phyloP scores from a whole-genome alignment of 2,329 filamentous ascomycete genomes.

The Chaetomium sp. region DNA sequence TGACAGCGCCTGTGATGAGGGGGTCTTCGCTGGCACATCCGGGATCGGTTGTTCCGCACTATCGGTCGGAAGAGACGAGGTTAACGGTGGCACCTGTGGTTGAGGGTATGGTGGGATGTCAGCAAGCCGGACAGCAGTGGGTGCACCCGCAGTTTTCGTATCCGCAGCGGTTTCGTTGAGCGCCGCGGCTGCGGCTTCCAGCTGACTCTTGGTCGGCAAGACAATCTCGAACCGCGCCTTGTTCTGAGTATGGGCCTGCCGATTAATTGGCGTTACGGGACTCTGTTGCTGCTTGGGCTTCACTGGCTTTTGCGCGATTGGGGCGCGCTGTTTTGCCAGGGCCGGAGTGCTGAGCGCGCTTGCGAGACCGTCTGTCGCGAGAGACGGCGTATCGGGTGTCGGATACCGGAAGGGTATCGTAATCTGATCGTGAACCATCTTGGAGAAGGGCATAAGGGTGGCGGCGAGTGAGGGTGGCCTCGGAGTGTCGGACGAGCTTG shows the following conservation, averaged over 20 bases:
- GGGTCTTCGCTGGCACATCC: constrained; percentile 9
- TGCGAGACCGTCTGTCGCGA: constrained; percentile 37
- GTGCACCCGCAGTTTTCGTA: background rate
- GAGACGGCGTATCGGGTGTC: constrained; percentile 41
- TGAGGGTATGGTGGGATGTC: background rate
- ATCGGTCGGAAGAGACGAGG: constrained; percentile 31
- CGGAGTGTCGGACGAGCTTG: constrained; percentile 29
- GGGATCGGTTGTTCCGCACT: background rate
- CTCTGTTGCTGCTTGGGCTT: constrained; percentile 29
- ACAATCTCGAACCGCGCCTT: constrained; percentile 50
- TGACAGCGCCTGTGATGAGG: constrained; percentile 26
- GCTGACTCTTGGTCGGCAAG: constrained; percentile 48
- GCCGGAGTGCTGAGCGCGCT: constrained; percentile 31
- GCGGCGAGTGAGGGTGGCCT: constrained; percentile 41
- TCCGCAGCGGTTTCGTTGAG: constrained; percentile 12
- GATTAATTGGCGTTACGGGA: constrained; percentile 25
- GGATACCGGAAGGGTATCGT: constrained; percentile 46
- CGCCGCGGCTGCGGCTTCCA: constrained; percentile 30
- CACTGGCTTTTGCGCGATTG: constrained; percentile 28
- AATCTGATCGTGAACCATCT: constrained; percentile 50
- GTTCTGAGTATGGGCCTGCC: constrained; percentile 41
- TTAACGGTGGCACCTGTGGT: constrained; percentile 6
- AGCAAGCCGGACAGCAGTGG: constrained; percentile 2
- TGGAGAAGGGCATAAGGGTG: constrained; percentile 54
- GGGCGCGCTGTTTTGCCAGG: constrained; percentile 40